Conservation (phyloP, 2,329 filamentous ascomycete genomes). For the Hypomyces rosellus region DNA sequence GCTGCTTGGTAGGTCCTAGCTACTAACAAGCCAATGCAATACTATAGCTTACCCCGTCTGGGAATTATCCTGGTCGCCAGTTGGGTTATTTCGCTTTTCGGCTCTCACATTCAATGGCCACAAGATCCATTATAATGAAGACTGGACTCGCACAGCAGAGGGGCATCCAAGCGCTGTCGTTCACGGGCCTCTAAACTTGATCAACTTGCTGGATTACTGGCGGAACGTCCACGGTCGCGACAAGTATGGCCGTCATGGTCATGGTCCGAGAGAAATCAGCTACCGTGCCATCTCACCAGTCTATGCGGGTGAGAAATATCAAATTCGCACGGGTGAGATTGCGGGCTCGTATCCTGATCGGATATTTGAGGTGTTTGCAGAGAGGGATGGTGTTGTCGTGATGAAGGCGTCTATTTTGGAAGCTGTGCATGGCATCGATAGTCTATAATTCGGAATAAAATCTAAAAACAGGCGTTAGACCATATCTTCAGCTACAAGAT, state of each 20-base stretch:
- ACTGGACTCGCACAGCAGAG: slow-evolving; percentile 59
- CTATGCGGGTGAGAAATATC: slow-evolving; percentile 59
- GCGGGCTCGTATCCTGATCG: slow-evolving; percentile 26
- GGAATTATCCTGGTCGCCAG: slow-evolving; percentile 37
- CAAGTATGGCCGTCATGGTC: slow-evolving; percentile 17
- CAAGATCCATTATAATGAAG: slow-evolving; percentile 71
- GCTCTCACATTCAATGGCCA: slow-evolving; percentile 83
- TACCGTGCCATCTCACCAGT: slow-evolving; percentile 67
- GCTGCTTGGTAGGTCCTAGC: too few relatives aligned
- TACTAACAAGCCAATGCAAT: background rate
- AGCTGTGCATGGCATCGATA: too few relatives aligned
- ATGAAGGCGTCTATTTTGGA: slow-evolving; percentile 30
- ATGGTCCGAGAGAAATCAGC: slow-evolving; percentile 36
- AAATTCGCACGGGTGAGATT: slow-evolving; percentile 49
- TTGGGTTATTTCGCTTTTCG: slow-evolving; percentile 69
- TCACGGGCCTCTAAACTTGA: slow-evolving; percentile 72
- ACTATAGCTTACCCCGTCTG: slow-evolving; percentile 18
- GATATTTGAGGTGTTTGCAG: slow-evolving; percentile 42
- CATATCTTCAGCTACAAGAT: too few relatives aligned
- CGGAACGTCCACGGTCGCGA: slow-evolving; percentile 38
- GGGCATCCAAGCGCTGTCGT: slow-evolving; percentile 67
- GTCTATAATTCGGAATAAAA: too few relatives aligned
- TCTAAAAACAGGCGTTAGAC: too few relatives aligned
- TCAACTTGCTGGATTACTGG: slow-evolving; percentile 64
- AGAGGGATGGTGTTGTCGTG: slow-evolving; percentile 30